Conservation (phyloP, 805 yeast genomes). For the Zygosaccharomyces lentus region DNA sequence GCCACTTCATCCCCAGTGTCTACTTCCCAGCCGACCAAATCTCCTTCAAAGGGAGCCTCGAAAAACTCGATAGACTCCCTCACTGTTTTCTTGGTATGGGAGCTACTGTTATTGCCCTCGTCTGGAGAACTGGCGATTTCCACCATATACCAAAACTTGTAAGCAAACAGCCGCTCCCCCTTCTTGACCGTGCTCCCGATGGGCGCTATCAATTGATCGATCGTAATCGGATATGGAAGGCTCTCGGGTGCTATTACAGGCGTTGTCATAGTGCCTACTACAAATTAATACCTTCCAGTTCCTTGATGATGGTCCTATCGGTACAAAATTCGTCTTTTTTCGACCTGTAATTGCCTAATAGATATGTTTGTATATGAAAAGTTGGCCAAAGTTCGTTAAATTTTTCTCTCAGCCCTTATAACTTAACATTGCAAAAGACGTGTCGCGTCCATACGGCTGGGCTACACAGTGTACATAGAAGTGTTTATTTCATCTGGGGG, state of each 20-base stretch:
- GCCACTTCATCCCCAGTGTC: constrained; percentile 56
- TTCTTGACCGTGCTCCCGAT: constrained; percentile 35
- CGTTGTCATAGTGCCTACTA: constrained; percentile 20
- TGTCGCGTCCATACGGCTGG: constrained; percentile 1
- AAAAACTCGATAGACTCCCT: constrained; percentile 65
- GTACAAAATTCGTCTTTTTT: background rate
- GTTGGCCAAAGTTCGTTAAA: constrained; percentile 24
- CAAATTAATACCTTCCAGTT: background rate
- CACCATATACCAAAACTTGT: constrained; percentile 45
- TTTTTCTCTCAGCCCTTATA: constrained; percentile 29
- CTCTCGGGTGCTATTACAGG: constrained; percentile 26
- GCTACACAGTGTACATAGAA: constrained; percentile 1
- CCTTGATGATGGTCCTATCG: constrained; percentile 4
- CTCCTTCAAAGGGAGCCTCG: constrained; percentile 81
- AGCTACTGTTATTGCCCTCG: constrained; percentile 18
- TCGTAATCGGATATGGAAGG: constrained; percentile 40
- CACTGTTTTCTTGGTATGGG: constrained; percentile 38
- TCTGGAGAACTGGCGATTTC: constrained; percentile 32
- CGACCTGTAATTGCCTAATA: background rate
- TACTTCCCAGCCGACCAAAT: constrained; percentile 47
- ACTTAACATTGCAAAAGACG: constrained; percentile 16
- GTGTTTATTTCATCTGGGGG: background rate
- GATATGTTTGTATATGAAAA: background rate
- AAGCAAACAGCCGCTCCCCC: constrained; percentile 38
- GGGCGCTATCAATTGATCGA: constrained; percentile 33